Conservation (phyloP, 768 basidiomycete genomes). For the Suillus bovinus region DNA sequence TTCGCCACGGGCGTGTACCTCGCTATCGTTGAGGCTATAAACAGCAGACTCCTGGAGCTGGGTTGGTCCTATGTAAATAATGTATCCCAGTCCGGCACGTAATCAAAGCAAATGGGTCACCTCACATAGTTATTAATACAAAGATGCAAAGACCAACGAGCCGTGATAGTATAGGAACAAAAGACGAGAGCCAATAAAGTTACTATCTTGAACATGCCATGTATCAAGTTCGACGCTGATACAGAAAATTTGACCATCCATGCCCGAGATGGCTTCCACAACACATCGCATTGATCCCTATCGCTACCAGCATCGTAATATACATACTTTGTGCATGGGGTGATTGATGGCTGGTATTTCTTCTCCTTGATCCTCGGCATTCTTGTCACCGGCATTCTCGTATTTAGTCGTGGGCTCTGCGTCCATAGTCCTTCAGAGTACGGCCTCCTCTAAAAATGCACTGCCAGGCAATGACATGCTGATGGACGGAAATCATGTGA, state of each 20-base stretch:
- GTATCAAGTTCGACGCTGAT: conserved; percentile 9
- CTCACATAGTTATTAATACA: conserved; percentile 29
- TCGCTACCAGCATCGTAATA: conserved; percentile 22
- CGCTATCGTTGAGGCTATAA: too few species aligned
- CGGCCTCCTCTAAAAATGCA: conserved; percentile 9
- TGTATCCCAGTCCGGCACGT: conserved; percentile 28
- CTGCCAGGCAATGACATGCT: conserved; percentile 20
- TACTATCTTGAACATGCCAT: conserved; percentile 19
- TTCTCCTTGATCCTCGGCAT: conserved; percentile 34
- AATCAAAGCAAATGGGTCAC: conserved; percentile 30
- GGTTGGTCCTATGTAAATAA: conserved; percentile 34
- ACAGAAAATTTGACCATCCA: conserved; percentile 1
- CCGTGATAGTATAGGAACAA: conserved; percentile 14
- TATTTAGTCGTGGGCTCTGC: conserved; percentile 26
- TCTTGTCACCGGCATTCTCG: conserved; percentile 28
- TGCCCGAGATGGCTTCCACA: conserved; percentile 9
- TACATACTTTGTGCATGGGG: conserved; percentile 25
- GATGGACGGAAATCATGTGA: conserved; percentile 9
- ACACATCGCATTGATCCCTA: conserved; percentile 23
- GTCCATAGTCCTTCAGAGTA: conserved; percentile 9
- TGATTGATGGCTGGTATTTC: conserved; percentile 33
- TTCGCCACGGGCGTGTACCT: too few species aligned
- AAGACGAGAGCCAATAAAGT: conserved; percentile 21
- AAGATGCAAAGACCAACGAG: too few species aligned
- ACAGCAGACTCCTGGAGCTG: too few species aligned